phyloP scores from a whole-genome alignment of 2,329 filamentous ascomycete species.

The Calonectria fujianensis region DNA sequence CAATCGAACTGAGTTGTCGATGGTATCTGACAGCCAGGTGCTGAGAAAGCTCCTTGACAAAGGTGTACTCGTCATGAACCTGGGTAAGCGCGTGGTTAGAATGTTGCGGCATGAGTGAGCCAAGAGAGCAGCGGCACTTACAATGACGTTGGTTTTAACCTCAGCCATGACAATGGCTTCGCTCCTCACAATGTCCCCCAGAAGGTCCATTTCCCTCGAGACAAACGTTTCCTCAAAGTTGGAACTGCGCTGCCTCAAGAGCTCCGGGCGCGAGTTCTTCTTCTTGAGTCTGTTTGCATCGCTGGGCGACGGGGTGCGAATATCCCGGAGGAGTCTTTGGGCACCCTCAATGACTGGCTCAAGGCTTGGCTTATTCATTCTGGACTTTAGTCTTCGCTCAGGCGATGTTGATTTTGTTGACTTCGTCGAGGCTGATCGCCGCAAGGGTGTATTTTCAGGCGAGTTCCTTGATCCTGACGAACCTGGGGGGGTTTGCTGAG shows the following conservation, averaged over 20 bases:
- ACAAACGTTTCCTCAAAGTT: conserved; percentile 70
- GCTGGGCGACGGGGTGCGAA: conserved; percentile 38
- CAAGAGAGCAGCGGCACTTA: conserved; percentile 34
- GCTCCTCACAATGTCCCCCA: conserved; percentile 68
- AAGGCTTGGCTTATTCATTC: conserved; percentile 48
- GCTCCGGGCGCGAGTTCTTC: conserved; percentile 47
- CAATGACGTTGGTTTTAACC: conserved; percentile 59
- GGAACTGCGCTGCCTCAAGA: conserved; percentile 49
- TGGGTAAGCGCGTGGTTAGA: conserved; percentile 57
- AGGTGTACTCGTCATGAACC: conserved; percentile 84
- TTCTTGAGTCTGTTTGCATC: conserved; percentile 43
- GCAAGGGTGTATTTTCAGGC: conserved; percentile 30
- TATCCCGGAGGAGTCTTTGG: conserved; percentile 45
- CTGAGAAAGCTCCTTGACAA: conserved; percentile 84
- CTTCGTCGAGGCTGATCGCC: conserved; percentile 5
- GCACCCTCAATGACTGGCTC: conserved; percentile 58
- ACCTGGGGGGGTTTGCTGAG: conserved; percentile 18
- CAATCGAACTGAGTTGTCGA: conserved; percentile 82
- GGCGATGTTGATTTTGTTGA: conserved; percentile 36
- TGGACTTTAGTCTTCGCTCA: conserved; percentile 48
- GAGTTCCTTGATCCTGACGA: conserved; percentile 32
- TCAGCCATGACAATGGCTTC: conserved; percentile 77
- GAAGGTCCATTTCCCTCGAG: conserved; percentile 46
- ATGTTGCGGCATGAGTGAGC: not conserved
- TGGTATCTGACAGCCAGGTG: conserved; percentile 85